Evolutionary conservation across 1,139 yeast genomes (phyloP), one percentile per base, ranked within the genome.

Genomic region (Lipomyces yarrowii): DNA sequence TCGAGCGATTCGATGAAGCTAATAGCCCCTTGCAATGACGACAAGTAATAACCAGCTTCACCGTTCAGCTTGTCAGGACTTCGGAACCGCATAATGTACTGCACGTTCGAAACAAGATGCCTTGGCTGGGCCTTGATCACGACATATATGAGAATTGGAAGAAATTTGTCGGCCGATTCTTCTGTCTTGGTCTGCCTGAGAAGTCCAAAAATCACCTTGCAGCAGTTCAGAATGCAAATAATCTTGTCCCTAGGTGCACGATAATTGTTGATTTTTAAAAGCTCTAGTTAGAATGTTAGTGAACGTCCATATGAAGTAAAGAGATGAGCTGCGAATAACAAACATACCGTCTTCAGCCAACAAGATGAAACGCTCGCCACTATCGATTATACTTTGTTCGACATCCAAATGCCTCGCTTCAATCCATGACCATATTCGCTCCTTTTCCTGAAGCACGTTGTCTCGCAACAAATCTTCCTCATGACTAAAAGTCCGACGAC

Each of bases 221-320:
- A 93, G 65, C 96, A 87, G 78, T 96, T 96, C 68, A 96, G 81
- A 8, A 94, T 82, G 76, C 99, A 94, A 59, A 94, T 91, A 69
- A 92, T 88, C 75, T 96, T 96, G 74, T 96, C 99, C 64, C 99
- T 82, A 11, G 99, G 99, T 0, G 98, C 96, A 73, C 96, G 84
- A 76, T 89, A 96, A 64, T 85, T 83, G 76, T 90, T 90, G 73
- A 94, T 87, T 73, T 91, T 92, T 70, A 83, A 81, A 61, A 96
- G 81, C 76, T 96, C 73, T 52, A 7, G 33, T 26, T n/a, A 23
- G 33, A 18, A 11, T 23, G 23, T 52, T 23, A 52, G 55, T 13
- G 18, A 30, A 18, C 1, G n/a, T 10, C 39, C 51, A 56, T 15
- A 93, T 3, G 18, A 7, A 26, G 33, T 7, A 21, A 15, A n/a